Conservation (phyloP, 2,329 filamentous ascomycete genomes). For the Pseudogymnoascus sp. region DNA sequence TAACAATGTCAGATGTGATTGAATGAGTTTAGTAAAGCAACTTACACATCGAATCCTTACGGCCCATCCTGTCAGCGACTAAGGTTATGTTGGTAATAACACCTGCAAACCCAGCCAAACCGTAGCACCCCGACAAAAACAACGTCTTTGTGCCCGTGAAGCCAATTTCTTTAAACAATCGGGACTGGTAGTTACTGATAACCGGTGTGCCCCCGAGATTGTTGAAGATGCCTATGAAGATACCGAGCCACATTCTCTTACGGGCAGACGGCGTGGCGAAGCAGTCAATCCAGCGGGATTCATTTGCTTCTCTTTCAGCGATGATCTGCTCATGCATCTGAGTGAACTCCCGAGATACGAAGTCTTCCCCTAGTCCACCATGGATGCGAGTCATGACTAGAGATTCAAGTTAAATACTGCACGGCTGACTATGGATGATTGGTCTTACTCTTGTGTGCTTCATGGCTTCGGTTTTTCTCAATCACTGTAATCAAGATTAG, state of each 20-base stretch:
- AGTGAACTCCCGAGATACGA: conserved; percentile 22
- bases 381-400: conserved; percentile 18
- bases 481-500: conserved; percentile 7
- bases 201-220: conserved; percentile 30
- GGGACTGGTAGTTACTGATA: conserved; percentile 27
- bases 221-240: conserved; percentile 14
- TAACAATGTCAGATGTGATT: neutral
- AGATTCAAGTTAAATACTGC: conserved; percentile 1
- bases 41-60: conserved; percentile 1
- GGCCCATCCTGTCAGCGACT: neutral
- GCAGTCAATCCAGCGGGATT: conserved; percentile 17
- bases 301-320: conserved; percentile 11
- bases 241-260: conserved; percentile 9
- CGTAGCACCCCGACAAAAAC: conserved; percentile 13
- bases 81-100: conserved; percentile 22
- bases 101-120: conserved; percentile 13
- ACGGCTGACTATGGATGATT: neutral
- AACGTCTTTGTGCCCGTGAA: conserved; percentile 11
- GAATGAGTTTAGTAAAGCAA: neutral
- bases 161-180: conserved; percentile 12
- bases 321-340: conserved; percentile 18
- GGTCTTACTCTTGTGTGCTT: conserved; percentile 11
- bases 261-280: conserved; percentile 9
- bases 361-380: conserved; percentile 18
- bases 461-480: conserved; percentile 11